phyloP scores from a whole-genome alignment of 169 alveolate genomes.

The Theileria orientalis region DNA sequence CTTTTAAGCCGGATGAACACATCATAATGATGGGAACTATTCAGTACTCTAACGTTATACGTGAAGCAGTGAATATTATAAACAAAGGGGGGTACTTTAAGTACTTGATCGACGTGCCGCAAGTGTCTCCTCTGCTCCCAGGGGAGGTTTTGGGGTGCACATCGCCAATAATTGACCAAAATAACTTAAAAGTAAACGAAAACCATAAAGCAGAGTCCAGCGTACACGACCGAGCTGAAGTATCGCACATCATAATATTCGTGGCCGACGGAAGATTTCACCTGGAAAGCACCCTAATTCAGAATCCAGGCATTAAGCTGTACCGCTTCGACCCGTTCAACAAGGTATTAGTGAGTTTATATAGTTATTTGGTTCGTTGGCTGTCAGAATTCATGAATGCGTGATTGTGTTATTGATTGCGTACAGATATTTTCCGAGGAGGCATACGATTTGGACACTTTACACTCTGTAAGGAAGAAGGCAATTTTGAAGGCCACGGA shows the following conservation, averaged over 20 bases:
- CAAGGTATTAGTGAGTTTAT: constrained; percentile 46
- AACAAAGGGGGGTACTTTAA: constrained; percentile 61
- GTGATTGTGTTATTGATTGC: no score
- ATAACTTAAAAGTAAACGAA: no score
- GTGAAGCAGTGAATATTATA: constrained; percentile 61
- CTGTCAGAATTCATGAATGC: no score
- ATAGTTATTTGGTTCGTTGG: not conserved
- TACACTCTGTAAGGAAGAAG: constrained; percentile 85
- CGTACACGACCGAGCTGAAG: not conserved
- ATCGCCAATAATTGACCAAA: constrained; percentile 77
- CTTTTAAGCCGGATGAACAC: constrained; percentile 69
- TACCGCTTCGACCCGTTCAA: constrained; percentile 94
- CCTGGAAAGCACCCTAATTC: constrained; percentile 98
- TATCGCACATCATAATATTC: constrained; percentile 76
- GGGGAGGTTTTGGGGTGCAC: constrained; percentile 98
- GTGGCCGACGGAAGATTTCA: constrained; percentile 99
- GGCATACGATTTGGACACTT: constrained; percentile 80
- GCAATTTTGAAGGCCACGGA: constrained; percentile 73
- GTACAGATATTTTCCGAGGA: constrained; percentile 81
- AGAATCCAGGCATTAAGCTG: constrained; percentile 89
- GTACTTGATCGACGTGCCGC: constrained; percentile 83
- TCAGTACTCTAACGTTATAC: constrained; percentile 78
- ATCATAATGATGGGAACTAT: constrained; percentile 89
- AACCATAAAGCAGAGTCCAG: not conserved
- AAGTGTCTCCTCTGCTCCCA: constrained; percentile 93